phyloP scores from a whole-genome alignment of 2,329 filamentous ascomycete species.

The Fusarium gaditjirri region DNA sequence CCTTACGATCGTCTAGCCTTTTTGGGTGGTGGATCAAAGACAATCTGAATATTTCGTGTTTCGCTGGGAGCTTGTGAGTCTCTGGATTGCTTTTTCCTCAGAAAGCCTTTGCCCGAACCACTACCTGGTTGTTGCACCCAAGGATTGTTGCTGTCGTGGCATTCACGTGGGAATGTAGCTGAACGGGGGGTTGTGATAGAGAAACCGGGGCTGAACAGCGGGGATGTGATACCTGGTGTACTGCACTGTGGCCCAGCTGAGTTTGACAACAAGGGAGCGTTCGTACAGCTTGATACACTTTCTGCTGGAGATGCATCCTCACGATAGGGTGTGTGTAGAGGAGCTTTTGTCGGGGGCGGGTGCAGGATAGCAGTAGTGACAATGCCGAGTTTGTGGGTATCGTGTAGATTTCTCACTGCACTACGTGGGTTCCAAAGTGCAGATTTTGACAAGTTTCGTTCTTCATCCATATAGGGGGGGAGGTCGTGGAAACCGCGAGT shows the following conservation, averaged over 20 bases:
- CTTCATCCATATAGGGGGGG: slow-evolving; percentile 26
- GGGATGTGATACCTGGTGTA: slow-evolving; percentile 38
- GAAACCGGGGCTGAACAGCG: slow-evolving; percentile 39
- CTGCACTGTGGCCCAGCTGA: slow-evolving; percentile 45
- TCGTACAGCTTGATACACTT: slow-evolving; percentile 49
- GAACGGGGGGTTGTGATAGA: slow-evolving; percentile 36
- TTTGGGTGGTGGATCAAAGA: slow-evolving; percentile 54
- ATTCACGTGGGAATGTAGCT: slow-evolving; percentile 18
- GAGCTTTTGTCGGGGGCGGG: slow-evolving; percentile 32
- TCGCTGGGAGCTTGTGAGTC: slow-evolving; percentile 50
- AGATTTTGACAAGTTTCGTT: slow-evolving; percentile 30
- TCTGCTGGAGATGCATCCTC: slow-evolving; percentile 47
- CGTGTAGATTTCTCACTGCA: not conserved
- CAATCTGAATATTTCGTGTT: slow-evolving; percentile 50
- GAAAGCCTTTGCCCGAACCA: slow-evolving; percentile 18
- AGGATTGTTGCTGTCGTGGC: slow-evolving; percentile 19
- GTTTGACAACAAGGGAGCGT: slow-evolving; percentile 49
- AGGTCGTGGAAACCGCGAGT: slow-evolving; percentile 35
- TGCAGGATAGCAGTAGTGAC: slow-evolving; percentile 35
- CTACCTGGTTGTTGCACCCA: slow-evolving; percentile 32
- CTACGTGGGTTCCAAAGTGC: slow-evolving; percentile 20
- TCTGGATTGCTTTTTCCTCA: slow-evolving; percentile 38
- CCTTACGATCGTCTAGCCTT: slow-evolving; percentile 15
- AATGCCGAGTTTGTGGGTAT: slow-evolving; percentile 23
- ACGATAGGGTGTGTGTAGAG: slow-evolving; percentile 23